Base-by-base conservation (phyloP, 768 basidiomycete genomes). In the Phaeotremella fagi region DNA sequence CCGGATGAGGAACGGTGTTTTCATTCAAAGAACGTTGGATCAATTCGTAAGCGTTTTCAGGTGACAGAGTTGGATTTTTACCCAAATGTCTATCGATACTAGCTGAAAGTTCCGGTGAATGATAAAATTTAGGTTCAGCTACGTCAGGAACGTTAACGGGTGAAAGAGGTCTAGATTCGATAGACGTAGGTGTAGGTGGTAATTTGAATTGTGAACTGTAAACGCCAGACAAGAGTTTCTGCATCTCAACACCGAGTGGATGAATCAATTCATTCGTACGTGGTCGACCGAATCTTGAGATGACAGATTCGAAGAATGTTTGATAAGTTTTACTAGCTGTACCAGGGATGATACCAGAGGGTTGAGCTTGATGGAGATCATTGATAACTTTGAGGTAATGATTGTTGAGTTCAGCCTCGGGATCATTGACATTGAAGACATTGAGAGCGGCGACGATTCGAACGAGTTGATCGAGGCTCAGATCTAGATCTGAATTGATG, bases 1-100 rank as follows among this genome's bases (percentile, higher is more conserved):
- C 73, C 2, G 82, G 77, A 45, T 54, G 54, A n/a, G 66, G 57
- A 18, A 63, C 50, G 6, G 41, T 36, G 26, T 61, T 45, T 36
- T 55, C 20, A 4, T 37, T 45, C 3, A 66, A 51, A 9, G 52
- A 54, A 25, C 66, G 61, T 52, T 79, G 70, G 67, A 87, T 81
- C 6, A 77, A 67, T 3, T 69, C 59, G 66, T 81, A 87, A 1
- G 83, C 83, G 7, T 73, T 63, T 29, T 65, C 31, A 48, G 77
- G 53, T 22, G 74, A 64, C 31, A 75, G 58, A 1, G 70, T 59
- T 11, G 67, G 48, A 33, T 57, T 50, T 16, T 59, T 48, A 3
- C 33, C 37, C 24, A 50, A 56, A 44, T 69, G 57, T 23, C 46
- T 35, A 27, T 68, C 64, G 26, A 68, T 45, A 0, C 52, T 51